Evolutionary conservation across 2,329 filamentous ascomycete genomes (phyloP).

Genomic region (Alternaria infectoria): DNA sequence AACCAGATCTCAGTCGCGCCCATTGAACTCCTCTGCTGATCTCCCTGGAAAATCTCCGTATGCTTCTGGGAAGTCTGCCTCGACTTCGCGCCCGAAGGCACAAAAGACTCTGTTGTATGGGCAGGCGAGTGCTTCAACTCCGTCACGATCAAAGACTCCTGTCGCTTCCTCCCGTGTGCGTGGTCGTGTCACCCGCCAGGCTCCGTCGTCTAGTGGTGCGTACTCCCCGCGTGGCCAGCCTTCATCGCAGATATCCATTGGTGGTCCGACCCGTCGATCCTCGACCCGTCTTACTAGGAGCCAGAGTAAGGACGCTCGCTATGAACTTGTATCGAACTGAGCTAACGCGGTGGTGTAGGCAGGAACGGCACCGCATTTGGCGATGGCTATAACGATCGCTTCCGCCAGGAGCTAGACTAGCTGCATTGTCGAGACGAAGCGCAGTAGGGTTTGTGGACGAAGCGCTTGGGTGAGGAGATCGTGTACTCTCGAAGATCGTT

Average conservation of each 20-base stretch:
- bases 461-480: background rate
- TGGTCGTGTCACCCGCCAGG: background rate
- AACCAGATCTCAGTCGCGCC: background rate
- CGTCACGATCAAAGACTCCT: background rate
- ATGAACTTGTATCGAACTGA: background rate
- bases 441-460: background rate
- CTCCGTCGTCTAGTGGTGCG: background rate
- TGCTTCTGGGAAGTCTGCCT: background rate
- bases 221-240: slow-evolving; percentile 1
- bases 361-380: slow-evolving; percentile 6
- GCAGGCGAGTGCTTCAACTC: background rate
- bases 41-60: background rate
- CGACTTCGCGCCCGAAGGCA: background rate
- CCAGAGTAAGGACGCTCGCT: slow-evolving; percentile 1
- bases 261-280: background rate
- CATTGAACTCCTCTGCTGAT: background rate
- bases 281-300: slow-evolving; percentile 11
- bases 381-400: slow-evolving; percentile 8
- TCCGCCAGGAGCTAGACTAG: slow-evolving; percentile 10
- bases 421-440: background rate
- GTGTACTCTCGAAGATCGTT: background rate
- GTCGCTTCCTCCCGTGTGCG: background rate
- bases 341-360: slow-evolving; percentile 3
- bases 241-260: background rate
- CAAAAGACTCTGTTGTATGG: background rate